Evolutionary conservation across 768 basidiomycete genomes (phyloP), one percentile per base, ranked within the genome.

Genomic region (Suillus tomentosus): DNA sequence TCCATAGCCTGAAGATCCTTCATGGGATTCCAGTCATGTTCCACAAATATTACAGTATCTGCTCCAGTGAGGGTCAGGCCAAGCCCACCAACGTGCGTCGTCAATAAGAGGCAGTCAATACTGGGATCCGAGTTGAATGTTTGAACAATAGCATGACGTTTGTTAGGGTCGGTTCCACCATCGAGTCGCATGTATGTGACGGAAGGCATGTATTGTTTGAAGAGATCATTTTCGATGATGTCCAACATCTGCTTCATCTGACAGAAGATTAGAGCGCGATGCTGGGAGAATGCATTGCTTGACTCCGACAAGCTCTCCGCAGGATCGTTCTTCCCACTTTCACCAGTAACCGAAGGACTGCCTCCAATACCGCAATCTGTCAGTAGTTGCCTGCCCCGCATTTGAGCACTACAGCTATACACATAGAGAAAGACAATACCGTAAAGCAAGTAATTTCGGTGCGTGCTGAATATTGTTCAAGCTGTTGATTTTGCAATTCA

Each of bases 11-110:
- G 97, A 7, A 99, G 79, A 79, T 99, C 97, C 76, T 99, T 99
- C 95, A 96, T 97, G 8, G 97, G 97, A 75, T 99, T 99, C 97
- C 97, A 99, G 75, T 99, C 97, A 71, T 99, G 97, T 74, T 99
- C 97, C 60, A 99, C 94, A 71, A 99, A 99, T 67, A 99, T 97
- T 64, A 99, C 97, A 0, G 97, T 99, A 74, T 99, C 97, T 8
- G 97, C 97, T 24, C 97, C 96, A 0, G 97, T 99, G 67, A 99
- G 79, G 22, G 96, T 99, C 72, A 99, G 79, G 8, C 97, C 97
- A 34, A 99, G 80, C 3, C 97, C 97, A 63, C 97, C 97, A 53
- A 99, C 96, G 69, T 96, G 95, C 0, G 97, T 99, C 1, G 97
- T 99, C 63, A 99, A 82, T 11, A 99, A 81, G 19, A 99, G 82